Conservation (phyloP, 768 basidiomycete genomes). For the Collybia sp. region DNA sequence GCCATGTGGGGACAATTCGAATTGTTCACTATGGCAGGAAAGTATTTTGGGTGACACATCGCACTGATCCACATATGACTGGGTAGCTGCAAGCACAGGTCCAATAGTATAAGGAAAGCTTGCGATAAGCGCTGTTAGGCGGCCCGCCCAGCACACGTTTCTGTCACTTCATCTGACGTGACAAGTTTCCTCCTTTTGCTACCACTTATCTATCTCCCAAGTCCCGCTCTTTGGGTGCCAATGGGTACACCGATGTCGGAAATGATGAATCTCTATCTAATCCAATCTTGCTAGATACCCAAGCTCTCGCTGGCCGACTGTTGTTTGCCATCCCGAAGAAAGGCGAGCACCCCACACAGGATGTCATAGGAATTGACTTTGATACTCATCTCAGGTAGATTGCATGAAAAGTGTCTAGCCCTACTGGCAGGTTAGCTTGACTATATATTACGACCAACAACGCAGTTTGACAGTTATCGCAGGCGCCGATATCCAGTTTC, state of each 20-base stretch:
- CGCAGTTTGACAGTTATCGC: slow-evolving; percentile 8
- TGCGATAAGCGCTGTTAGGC: too few relatives aligned
- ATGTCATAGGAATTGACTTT: slow-evolving; percentile 2
- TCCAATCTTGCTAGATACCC: slow-evolving; percentile 44
- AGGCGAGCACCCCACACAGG: slow-evolving; percentile 40
- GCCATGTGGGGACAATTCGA: too few relatives aligned
- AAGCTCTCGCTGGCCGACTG: slow-evolving; percentile 77
- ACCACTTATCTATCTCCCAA: too few relatives aligned
- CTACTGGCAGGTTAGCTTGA: slow-evolving; percentile 67
- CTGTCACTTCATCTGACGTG: neutral
- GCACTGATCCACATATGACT: too few relatives aligned
- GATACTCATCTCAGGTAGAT: slow-evolving; percentile 49
- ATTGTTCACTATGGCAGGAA: too few relatives aligned
- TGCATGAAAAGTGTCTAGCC: slow-evolving; percentile 87
- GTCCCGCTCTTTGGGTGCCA: neutral
- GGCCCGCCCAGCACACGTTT: too few relatives aligned
- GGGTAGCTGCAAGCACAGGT: too few relatives aligned
- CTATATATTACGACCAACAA: neutral
- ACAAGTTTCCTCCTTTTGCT: too few relatives aligned
- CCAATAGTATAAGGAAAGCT: too few relatives aligned
- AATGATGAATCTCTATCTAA: neutral
- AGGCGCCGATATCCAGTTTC: slow-evolving; percentile 97
- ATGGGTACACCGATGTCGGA: slow-evolving; percentile 9
- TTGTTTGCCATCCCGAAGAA: slow-evolving; percentile 98
- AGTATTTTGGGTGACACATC: too few relatives aligned